Evolutionary conservation across 2,329 filamentous ascomycete species (phyloP).

Genomic region (Raffaelea ambrosiae): DNA sequence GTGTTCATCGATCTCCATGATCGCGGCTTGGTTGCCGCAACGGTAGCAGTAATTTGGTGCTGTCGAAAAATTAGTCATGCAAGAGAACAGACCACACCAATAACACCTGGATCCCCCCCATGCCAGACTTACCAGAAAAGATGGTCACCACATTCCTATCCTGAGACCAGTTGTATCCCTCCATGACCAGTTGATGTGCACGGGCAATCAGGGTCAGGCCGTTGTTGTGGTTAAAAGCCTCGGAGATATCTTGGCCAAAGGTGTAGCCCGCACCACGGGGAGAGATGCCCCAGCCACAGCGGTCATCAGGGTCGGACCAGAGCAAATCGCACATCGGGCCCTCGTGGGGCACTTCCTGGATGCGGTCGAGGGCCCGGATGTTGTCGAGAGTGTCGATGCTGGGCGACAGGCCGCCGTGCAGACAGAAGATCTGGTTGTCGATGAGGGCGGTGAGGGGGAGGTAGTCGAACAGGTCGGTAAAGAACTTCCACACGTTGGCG

Average conservation of each 20-base stretch:
- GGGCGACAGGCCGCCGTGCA: conserved; percentile 94
- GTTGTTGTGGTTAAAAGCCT: conserved; percentile 99
- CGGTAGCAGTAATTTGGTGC: conserved; percentile 96
- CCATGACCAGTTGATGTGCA: conserved; percentile 98
- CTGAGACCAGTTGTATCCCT: conserved; percentile 99
- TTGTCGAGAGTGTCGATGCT: conserved; percentile 94
- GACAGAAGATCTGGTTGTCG: conserved; percentile 98
- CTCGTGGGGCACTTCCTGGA: conserved; percentile 97
- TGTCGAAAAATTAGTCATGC: conserved; percentile 20
- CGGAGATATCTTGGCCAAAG: conserved; percentile 93
- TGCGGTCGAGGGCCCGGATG: conserved; percentile 88
- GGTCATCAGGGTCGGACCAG: conserved; percentile 96
- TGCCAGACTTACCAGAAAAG: conserved; percentile 66
- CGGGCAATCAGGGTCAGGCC: conserved; percentile 90
- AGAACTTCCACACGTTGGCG: conserved; percentile 98
- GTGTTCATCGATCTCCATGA: conserved; percentile 99
- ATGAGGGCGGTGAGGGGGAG: conserved; percentile 94
- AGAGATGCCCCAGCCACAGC: conserved; percentile 92
- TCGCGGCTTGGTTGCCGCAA: conserved; percentile 98
- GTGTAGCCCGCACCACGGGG: conserved; percentile 92
- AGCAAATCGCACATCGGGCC: conserved; percentile 96
- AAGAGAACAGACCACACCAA: background rate
- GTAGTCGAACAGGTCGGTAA: conserved; percentile 98
- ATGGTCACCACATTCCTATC: conserved; percentile 98
- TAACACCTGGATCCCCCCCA: background rate